These are phyloP conservation scores for Podaxis carcinomalis DNA, from an alignment of 768 basidiomycete species.

Conservation along the genomic window DNA sequence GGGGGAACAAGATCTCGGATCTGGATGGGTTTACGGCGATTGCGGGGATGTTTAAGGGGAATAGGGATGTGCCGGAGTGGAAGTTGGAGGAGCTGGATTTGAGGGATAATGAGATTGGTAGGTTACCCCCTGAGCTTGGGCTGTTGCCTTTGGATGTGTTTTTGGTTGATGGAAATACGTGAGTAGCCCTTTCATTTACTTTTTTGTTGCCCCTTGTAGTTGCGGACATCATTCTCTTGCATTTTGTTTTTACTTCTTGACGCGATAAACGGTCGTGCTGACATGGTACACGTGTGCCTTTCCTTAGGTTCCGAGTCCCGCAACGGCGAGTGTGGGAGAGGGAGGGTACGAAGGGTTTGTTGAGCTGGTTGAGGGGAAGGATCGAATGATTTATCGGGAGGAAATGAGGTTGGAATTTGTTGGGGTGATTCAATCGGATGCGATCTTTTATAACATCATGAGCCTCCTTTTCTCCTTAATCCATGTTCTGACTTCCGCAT, in stretches of 20 bases:
- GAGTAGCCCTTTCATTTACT: constrained; percentile 26
- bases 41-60: constrained; percentile 62
- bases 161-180: constrained; percentile 83
- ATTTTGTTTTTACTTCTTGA: background rate
- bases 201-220: background rate
- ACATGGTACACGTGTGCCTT: background rate
- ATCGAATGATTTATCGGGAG: constrained; percentile 43
- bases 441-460: too few species aligned
- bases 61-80: constrained; percentile 62
- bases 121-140: constrained; percentile 66
- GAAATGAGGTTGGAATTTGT: background rate
- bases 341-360: constrained; percentile 77
- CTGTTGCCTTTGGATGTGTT: constrained; percentile 76
- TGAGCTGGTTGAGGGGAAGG: constrained; percentile 75
- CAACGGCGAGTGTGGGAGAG: constrained; percentile 81
- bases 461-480: too few species aligned
- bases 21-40: constrained; percentile 60
- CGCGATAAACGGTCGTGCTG: background rate
- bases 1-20: constrained; percentile 62
- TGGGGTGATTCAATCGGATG: too few species aligned
- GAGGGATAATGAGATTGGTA: constrained; percentile 75
- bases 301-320: constrained; percentile 71
- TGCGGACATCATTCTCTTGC: background rate
- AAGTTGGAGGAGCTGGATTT: constrained; percentile 80
- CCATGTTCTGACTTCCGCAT: too few species aligned